These are phyloP conservation scores for Prunus armeniaca DNA, from an alignment of 306 rosid species.

Conservation along the genomic window DNA sequence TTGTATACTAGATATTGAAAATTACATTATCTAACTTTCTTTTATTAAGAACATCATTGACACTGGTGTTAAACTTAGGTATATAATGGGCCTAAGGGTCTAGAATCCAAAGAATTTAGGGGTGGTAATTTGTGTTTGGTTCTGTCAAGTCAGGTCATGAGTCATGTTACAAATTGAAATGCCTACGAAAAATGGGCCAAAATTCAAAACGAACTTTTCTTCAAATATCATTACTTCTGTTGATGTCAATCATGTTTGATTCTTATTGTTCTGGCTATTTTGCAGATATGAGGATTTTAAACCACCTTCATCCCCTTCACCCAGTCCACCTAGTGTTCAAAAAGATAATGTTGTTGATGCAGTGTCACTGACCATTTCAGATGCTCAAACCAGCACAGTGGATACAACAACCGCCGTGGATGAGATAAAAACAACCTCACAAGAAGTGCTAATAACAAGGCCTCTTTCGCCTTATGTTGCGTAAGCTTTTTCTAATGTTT, in stretches of 20 bases:
- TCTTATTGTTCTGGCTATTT: background rate
- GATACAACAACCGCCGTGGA: slow-evolving; percentile 21
- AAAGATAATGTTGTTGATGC: slow-evolving; percentile 22
- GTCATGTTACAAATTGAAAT: too few relatives aligned
- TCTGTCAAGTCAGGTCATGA: too few relatives aligned
- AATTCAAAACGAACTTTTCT: too few relatives aligned
- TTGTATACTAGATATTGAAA: background rate
- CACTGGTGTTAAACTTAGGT: background rate
- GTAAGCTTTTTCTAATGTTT: slow-evolving; percentile 35
- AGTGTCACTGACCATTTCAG: slow-evolving; percentile 28
- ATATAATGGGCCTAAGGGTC: too few relatives aligned
- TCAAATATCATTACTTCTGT: too few relatives aligned
- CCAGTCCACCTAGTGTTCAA: slow-evolving; percentile 31
- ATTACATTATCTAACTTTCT: background rate
- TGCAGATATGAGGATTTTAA: slow-evolving; percentile 50
- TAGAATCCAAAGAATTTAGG: too few relatives aligned
- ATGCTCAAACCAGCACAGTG: slow-evolving; percentile 20
- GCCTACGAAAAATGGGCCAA: too few relatives aligned
- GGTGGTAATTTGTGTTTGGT: too few relatives aligned
- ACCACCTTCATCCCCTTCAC: slow-evolving; percentile 49
- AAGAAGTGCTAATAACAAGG: slow-evolving; percentile 13
- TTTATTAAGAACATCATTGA: background rate
- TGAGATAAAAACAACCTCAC: slow-evolving; percentile 34
- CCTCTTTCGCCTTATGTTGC: slow-evolving; percentile 60
- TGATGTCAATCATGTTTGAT: background rate